Conservation (phyloP, 179 eudicot species). For the Monotropa hypopitys region DNA sequence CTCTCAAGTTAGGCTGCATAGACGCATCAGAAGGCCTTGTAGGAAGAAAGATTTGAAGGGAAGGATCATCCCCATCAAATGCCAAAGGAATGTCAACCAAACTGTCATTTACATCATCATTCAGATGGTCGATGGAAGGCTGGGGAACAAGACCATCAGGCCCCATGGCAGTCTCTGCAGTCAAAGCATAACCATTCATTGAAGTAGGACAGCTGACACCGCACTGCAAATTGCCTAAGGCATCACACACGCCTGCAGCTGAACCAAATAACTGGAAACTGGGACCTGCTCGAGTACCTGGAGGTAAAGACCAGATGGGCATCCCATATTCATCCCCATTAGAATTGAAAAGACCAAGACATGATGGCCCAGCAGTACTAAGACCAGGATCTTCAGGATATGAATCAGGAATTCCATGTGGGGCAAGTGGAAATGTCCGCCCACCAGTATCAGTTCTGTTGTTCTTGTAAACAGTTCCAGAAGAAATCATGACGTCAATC, state of each 20-base stretch:
- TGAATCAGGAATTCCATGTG: conserved; percentile 46
- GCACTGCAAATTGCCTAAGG: conserved; percentile 39
- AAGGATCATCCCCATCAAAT: conserved; percentile 69
- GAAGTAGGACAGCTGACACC: conserved; percentile 34
- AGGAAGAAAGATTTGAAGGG: conserved; percentile 85
- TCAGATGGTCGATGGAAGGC: conserved; percentile 27
- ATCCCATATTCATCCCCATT: conserved; percentile 61
- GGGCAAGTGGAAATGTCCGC: conserved; percentile 27
- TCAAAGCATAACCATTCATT: conserved; percentile 42
- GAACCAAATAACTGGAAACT: conserved; percentile 74
- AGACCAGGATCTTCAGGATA: conserved; percentile 44
- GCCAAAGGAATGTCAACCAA: conserved; percentile 76
- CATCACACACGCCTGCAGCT: conserved; percentile 46
- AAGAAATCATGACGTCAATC: conserved; percentile 29
- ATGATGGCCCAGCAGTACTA: conserved; percentile 37
- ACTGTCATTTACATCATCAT: conserved; percentile 44
- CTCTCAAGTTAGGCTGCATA: conserved; percentile 32
- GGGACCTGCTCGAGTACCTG: conserved; percentile 44
- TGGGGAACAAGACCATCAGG: conserved; percentile 34
- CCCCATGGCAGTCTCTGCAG: conserved; percentile 37
- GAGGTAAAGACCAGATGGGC: conserved; percentile 58
- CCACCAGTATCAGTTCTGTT: conserved; percentile 23
- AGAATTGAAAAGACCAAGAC: conserved; percentile 44
- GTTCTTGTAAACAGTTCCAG: conserved; percentile 28
- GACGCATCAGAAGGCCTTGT: conserved; percentile 61